Evolutionary conservation across 176 grass and related monocot species (phyloP).

Genomic region (Luzula sylvatica): DNA sequence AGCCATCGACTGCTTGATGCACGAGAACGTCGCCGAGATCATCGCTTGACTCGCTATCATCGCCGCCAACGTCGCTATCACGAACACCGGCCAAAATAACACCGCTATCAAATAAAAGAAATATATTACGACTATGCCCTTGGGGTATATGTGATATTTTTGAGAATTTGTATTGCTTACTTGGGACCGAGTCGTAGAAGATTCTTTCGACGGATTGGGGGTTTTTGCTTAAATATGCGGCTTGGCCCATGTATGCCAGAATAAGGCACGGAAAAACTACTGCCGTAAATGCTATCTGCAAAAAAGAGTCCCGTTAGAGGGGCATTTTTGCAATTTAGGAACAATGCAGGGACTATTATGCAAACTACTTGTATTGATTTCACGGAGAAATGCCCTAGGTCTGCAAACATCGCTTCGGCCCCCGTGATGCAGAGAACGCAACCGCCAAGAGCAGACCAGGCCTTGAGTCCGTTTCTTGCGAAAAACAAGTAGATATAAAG

Average conservation of each 20-base stretch:
- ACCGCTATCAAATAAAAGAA: conserved; percentile 6
- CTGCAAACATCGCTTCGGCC: conserved; percentile 99
- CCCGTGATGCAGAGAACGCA: conserved; percentile 99
- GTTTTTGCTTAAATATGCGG: conserved; percentile 82
- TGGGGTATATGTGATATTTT: too few species aligned
- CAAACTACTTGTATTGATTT: conserved; percentile 99
- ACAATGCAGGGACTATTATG: too few species aligned
- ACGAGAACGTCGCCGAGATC: conserved; percentile 99
- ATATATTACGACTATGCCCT: not conserved
- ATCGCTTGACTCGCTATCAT: conserved; percentile 99
- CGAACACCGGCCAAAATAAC: conserved; percentile 95
- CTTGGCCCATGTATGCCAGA: conserved; percentile 98
- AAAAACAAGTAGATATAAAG: conserved; percentile 91
- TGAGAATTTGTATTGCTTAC: conserved; percentile 30
- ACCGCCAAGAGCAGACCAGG: conserved; percentile 93
- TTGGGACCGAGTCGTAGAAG: conserved; percentile 96
- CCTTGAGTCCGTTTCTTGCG: conserved; percentile 50
- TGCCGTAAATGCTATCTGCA: conserved; percentile 77
- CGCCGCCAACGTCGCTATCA: conserved; percentile 87
- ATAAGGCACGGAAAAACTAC: conserved; percentile 89
- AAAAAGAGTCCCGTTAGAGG: too few species aligned
- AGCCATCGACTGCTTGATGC: conserved; percentile 96
- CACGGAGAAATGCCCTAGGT: conserved; percentile 96
- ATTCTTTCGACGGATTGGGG: conserved; percentile 59
- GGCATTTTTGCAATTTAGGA: too few species aligned